Percentiles rank a stretch among this genome's conserved stretches.
Conservation (phyloP, 352 stramenopile genomes). For the Phytophthora hybrid region DNA sequence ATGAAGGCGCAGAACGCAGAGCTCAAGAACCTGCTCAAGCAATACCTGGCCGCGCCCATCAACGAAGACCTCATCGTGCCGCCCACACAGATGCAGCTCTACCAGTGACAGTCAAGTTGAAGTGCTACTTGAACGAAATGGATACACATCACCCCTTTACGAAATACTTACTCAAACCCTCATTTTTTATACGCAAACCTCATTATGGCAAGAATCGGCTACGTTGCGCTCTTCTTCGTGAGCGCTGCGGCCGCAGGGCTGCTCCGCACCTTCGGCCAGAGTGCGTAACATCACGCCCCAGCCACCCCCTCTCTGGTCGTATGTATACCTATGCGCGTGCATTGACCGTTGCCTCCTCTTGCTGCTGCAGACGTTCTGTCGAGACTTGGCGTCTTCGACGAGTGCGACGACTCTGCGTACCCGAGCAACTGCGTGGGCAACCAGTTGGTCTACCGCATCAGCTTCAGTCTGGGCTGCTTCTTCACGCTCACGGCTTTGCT, state of each 20-base stretch:
- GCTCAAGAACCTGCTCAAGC: conserved; percentile 91
- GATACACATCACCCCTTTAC: not conserved
- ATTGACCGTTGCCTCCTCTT: not conserved
- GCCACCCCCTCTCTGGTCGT: not conserved
- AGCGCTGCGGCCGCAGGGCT: conserved; percentile 59
- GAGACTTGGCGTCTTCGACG: conserved; percentile 54
- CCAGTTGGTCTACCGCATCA: conserved; percentile 81
- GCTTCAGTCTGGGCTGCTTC: conserved; percentile 76
- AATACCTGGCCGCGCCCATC: conserved; percentile 87
- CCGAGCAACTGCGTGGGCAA: conserved; percentile 69
- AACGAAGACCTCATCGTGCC: conserved; percentile 89
- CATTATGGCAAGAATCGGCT: conserved; percentile 47
- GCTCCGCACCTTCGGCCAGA: conserved; percentile 68
- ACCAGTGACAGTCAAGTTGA: conserved; percentile 44
- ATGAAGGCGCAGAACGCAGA: conserved; percentile 90
- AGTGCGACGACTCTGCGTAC: conserved; percentile 49
- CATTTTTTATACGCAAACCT: not conserved
- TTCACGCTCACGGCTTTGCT: conserved; percentile 64
- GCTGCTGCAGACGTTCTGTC: conserved; percentile 41
- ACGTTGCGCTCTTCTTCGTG: conserved; percentile 79
- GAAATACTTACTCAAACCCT: not conserved
- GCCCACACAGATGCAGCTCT: conserved; percentile 85
- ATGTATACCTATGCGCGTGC: not conserved
- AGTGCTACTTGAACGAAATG: conserved; percentile 5
- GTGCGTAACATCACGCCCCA: conserved; percentile 30